These are phyloP conservation scores for Aspergillus phoenicis DNA, from an alignment of 2,329 filamentous ascomycete species.

Conservation along the genomic window DNA sequence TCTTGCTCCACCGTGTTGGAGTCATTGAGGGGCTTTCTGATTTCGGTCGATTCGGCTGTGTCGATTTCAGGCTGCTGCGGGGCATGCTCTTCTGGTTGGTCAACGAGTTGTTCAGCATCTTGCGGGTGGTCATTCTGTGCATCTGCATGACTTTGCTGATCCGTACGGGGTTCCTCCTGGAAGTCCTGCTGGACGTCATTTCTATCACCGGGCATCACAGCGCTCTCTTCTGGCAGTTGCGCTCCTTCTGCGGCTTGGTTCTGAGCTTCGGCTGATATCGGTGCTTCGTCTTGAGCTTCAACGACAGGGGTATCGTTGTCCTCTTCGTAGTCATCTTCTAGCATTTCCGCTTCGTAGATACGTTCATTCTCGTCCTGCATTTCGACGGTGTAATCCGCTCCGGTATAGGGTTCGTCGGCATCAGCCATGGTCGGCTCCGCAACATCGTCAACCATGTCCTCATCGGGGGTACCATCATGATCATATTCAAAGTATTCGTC, in stretches of 20 bases:
- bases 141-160: conserved; percentile 10
- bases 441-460: conserved; percentile 52
- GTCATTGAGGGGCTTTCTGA: conserved; percentile 15
- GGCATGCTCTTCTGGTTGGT: conserved; percentile 13
- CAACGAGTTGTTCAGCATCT: conserved; percentile 9
- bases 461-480: conserved; percentile 40
- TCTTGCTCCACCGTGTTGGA: conserved; percentile 28
- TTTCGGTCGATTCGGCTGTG: conserved; percentile 6
- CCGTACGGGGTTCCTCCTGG: conserved; percentile 3
- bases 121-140: background rate
- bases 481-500: conserved; percentile 41
- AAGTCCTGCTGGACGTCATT: background rate
- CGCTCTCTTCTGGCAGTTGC: background rate
- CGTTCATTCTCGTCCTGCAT: conserved; percentile 34
- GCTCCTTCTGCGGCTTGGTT: conserved; percentile 9
- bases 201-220: conserved; percentile 2
- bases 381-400: conserved; percentile 32
- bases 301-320: conserved; percentile 36
- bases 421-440: conserved; percentile 45
- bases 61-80: conserved; percentile 14
- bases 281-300: conserved; percentile 19
- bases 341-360: conserved; percentile 44
- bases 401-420: conserved; percentile 32
- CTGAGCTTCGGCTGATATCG: conserved; percentile 9
- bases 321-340: conserved; percentile 43